Conservation (phyloP, 192 early-diverging fungal genomes). For the Endogone sp. region DNA sequence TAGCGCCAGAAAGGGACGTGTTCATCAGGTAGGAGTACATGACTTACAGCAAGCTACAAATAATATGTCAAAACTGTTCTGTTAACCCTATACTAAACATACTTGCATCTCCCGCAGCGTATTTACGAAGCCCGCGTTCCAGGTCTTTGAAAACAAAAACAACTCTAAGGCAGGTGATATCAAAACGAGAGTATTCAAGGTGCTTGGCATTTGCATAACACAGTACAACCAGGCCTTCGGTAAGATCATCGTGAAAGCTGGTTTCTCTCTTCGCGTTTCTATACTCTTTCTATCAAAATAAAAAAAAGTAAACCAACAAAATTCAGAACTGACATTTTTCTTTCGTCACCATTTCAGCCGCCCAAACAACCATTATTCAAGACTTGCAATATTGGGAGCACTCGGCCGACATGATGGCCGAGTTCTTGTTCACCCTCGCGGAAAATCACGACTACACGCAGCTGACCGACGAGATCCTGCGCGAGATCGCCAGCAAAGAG, state of each 20-base stretch:
- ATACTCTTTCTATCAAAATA: too few species aligned
- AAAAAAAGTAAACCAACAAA: too few species aligned
- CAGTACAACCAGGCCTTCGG: constrained; percentile 75
- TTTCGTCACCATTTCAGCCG: constrained; percentile 33
- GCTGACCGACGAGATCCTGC: constrained; percentile 69
- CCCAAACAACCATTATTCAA: constrained; percentile 73
- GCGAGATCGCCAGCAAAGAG: constrained; percentile 57
- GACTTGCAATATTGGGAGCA: constrained; percentile 85
- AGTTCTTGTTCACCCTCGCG: constrained; percentile 60
- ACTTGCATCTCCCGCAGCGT: constrained; percentile 30
- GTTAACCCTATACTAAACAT: not conserved
- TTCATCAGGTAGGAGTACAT: constrained; percentile 51
- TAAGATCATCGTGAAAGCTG: constrained; percentile 18
- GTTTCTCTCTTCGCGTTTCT: not conserved
- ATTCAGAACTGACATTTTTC: not conserved
- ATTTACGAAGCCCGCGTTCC: constrained; percentile 74
- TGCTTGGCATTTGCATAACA: constrained; percentile 75
- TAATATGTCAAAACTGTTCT: not conserved
- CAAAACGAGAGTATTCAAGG: constrained; percentile 55
- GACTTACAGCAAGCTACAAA: too few species aligned
- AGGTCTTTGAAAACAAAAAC: constrained; percentile 74
- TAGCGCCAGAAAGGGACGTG: constrained; percentile 63
- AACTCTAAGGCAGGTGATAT: constrained; percentile 59
- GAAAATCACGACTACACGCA: constrained; percentile 60
- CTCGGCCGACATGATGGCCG: constrained; percentile 78